Evolutionary conservation across 1,139 yeast genomes (phyloP), one percentile per base, ranked within the genome.

Genomic region (Yamadazyma siamensis): DNA sequence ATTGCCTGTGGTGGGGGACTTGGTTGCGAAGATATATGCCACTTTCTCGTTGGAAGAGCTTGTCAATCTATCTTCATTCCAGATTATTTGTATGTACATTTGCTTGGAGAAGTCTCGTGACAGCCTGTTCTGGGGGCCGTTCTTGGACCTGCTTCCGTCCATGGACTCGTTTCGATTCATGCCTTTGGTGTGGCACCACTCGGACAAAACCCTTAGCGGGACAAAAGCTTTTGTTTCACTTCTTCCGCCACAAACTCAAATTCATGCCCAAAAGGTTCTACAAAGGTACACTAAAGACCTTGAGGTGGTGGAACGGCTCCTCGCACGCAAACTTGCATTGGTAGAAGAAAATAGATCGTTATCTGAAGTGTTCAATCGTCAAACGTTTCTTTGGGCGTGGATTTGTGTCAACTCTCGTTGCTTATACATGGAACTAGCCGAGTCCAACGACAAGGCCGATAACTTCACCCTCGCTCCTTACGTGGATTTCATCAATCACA

Each of bases 381-480:
- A 28, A n/a, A 13, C 15, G 8, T 25, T 21, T 16, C 23, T 26
- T 10, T 27, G 30, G 34, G 31, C 31, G 16, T 89, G 96, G 94
- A 65, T 85, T 45, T 80, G 91, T 49, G 84, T 89, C 30, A 91
- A 91, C 52, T 83, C 96, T 1, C 80, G 98, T 58, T 89, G 97
- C 51, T 61, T 91, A 9, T 89, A 86, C 52, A 81, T 83, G 80
- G 70, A 73, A 5, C 57, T 86, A 3, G 79, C 85, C 1, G 67
- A 70, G 29, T 67, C 73, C 27, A 59, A 63, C 46, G 51, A 56
- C 49, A 26, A 59, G 35, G 29, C 70, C 46, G 88, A 83, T 44
- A 83, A 86, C 49, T 80, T 88, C 56, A 86, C 97, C 2, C 63
- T 91, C 76, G 96, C 94, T 0, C 98, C 98, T 0, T 81, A 66